Evolutionary conservation across 305 asterid genomes (phyloP), one percentile per base, ranked within the genome.

Genomic region (Stenogyne calaminthoides): DNA sequence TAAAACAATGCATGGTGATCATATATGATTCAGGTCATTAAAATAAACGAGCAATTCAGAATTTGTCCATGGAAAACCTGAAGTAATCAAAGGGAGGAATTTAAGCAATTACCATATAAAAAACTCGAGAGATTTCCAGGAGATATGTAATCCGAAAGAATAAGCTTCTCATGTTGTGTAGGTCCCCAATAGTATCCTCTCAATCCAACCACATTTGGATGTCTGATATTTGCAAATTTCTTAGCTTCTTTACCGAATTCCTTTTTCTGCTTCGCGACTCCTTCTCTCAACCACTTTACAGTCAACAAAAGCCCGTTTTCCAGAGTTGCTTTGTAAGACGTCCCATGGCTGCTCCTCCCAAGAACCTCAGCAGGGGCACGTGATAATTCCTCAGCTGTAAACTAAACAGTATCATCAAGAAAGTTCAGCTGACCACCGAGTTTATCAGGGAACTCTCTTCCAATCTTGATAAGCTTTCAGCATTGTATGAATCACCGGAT

Each of bases 101-200:
- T 39, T 39, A 54, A 74, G 70, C 32, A 25, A 27, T 82, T 90
- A 95, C 99, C 99, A 9, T 92, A 90, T 22, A 95, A 96, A 77
- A 85, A 92, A 67, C 87, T 84, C 9, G 97, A 90, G 70, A 95
- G 89, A 80, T 94, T 89, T 70, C 98, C 98, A 12, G 97, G 97
- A 73, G 97, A 83, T 25, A 95, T 87, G 85, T 90, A 89, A 75
- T 95, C 99, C 0, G 98, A 87, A 72, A 95, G 93, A 76, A 95
- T 90, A 40, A 95, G 93, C 87, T 92, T 89, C 83, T 95, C 98
- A 15, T 95, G 99, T 64, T 95, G 98, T 9, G 97, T 89, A 19
- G 98, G 96, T 4, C 99, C 99, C 99, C 99, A 95, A 71, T 95
- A 95, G 82, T 95, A 95, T 20, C 97, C 98, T 77, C 99, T 91